Base-by-base conservation (phyloP, 208 protist genomes). In the Porcisia hertigi region DNA sequence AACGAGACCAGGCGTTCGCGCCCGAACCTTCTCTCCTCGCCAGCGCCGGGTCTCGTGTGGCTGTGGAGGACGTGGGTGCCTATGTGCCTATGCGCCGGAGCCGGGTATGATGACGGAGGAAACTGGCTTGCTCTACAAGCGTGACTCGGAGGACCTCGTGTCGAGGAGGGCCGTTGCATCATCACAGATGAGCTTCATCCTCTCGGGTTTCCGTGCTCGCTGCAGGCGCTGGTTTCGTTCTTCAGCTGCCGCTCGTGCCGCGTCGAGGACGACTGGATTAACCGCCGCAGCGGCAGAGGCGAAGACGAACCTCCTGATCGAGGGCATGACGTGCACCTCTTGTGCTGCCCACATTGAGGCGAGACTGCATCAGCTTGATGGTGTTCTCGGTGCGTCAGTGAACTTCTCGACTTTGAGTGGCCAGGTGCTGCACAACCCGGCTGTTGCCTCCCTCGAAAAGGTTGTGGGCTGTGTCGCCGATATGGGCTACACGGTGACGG, bases 281-380 rank as follows among this genome's bases (percentile, higher is more conserved):
- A n/a, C 65, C 9, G 36, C 47, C 0, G 11, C 64, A 12, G 47
- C 30, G 12, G 47, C n/a, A n/a, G 62, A 43, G 5, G 60, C 69
- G 18, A 76, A 59, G 66, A 84, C 79, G 23, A n/a, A 52, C 6
- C 75, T 96, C 14, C 36, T 92, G 25, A 91, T 98, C 71, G 76
- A 93, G 63, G 95, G 96, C 52, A 98, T 98, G 96, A 94, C 96
- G 64, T 98, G 97, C 80, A 83, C 86, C n/a, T 95, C 93, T 25
- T 98, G 97, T 74, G 93, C 96, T n/a, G 86, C 85, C 9, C 90
- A 85, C 39, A 97, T 98, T 41, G 96, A 98, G 76, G 75, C 25
- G 30, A 75, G 67, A 11, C 76, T 98, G 11, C 30, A 25, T 14
- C 54, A 69, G 6, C 34, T 92, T 59, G n/a, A 55, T 16, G 89